Percentiles rank a stretch among this genome's conserved stretches.
phyloP scores from a whole-genome alignment of 176 grass and related monocot species.

The Elymus sibiricus region DNA sequence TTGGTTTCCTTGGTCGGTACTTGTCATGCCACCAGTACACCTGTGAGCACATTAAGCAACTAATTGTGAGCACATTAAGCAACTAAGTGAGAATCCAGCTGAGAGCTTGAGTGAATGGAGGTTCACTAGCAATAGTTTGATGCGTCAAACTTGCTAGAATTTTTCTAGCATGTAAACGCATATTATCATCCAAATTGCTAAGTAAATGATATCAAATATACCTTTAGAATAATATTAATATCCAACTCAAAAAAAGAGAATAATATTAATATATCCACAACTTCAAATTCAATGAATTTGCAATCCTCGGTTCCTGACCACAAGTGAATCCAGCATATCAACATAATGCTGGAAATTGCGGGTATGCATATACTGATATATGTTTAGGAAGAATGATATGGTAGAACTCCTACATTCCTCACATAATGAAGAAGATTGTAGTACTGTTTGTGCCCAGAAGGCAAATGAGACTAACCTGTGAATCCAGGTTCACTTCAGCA shows the following conservation, averaged over 20 bases:
- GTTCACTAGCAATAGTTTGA: not conserved
- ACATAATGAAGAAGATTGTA: not conserved
- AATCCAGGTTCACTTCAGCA: constrained; percentile 92
- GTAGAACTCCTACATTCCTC: not conserved
- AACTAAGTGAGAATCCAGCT: not conserved
- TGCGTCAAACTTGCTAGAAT: not conserved
- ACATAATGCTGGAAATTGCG: not conserved
- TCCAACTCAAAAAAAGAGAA: no score
- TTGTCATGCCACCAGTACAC: constrained; percentile 99
- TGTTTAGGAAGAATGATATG: not conserved
- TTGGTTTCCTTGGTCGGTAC: constrained; percentile 86
- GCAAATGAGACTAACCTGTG: constrained; percentile 52
- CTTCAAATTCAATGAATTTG: not conserved
- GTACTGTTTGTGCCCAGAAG: not conserved
- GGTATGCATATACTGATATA: not conserved
- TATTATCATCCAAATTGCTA: not conserved
- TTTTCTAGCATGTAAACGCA: not conserved
- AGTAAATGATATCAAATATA: not conserved
- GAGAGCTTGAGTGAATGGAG: not conserved
- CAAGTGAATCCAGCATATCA: not conserved
- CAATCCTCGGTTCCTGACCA: not conserved
- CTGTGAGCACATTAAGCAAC: constrained; percentile 21
- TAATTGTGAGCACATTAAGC: not conserved
- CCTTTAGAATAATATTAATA: not conserved
- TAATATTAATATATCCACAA: not conserved